Percentiles rank a stretch among this genome's conserved stretches.
These are phyloP conservation scores for Nevesoporus exiguus DNA, from an alignment of 768 basidiomycete species.

Conservation along the genomic window DNA sequence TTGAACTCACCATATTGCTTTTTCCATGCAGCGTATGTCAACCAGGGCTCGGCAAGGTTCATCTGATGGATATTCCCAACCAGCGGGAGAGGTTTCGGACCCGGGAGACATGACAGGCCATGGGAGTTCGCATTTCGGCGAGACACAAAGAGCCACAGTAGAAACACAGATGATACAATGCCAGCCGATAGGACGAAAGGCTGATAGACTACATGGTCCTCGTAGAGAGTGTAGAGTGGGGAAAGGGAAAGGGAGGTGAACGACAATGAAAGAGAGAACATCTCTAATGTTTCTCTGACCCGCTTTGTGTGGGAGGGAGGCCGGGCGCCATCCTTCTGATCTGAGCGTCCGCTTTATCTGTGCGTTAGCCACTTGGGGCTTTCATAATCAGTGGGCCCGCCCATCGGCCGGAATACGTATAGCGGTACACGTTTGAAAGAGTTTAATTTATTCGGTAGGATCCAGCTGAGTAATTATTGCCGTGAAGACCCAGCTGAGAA, in stretches of 20 bases:
- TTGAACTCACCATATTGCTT: constrained; percentile 28
- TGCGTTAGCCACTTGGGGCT: too few species aligned
- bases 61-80: constrained; percentile 27
- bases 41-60: constrained; percentile 28
- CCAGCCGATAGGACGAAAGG: neutral
- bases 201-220: neutral
- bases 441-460: too few species aligned
- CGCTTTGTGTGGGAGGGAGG: neutral
- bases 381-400: too few species aligned
- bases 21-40: constrained; percentile 33
- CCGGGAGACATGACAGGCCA: constrained; percentile 23
- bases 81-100: constrained; percentile 27
- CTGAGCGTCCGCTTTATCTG: too few species aligned
- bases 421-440: too few species aligned
- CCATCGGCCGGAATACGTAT: too few species aligned
- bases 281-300: neutral
- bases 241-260: constrained; percentile 6
- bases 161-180: neutral
- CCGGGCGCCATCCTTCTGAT: neutral
- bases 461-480: too few species aligned
- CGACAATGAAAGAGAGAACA: neutral
- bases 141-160: constrained; percentile 5
- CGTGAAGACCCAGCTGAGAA: too few species aligned
- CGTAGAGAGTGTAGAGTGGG: neutral
- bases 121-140: neutral